Evolutionary conservation across 345 rosid genomes (phyloP).

Genomic region (Rhodamnia argentea): DNA sequence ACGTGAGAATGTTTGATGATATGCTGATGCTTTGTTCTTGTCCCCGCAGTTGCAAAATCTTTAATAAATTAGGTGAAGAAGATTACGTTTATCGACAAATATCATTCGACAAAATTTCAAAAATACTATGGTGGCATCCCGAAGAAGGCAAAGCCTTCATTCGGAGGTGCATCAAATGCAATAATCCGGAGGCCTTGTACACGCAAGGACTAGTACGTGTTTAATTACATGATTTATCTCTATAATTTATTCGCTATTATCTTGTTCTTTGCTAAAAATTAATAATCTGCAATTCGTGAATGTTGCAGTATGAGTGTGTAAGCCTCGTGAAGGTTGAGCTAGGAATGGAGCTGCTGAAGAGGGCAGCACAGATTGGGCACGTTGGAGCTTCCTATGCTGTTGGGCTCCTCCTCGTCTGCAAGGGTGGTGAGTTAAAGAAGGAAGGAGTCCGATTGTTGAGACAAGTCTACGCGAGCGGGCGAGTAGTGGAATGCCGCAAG

Average conservation of each 20-base stretch:
- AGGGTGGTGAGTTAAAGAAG: not conserved
- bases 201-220: not conserved
- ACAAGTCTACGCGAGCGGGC: not conserved
- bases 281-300: not conserved
- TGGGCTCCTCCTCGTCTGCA: fast-evolving
- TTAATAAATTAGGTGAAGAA: not conserved
- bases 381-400: not conserved
- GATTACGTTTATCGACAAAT: not conserved
- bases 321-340: not conserved
- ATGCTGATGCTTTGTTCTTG: not conserved
- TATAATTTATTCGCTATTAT: not conserved
- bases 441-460: fast-evolving
- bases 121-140: not conserved
- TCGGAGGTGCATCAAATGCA: not conserved
- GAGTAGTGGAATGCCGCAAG: not conserved
- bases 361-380: not conserved
- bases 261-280: not conserved
- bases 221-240: not conserved
- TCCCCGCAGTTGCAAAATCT: not conserved
- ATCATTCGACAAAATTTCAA: not conserved
- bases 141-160: not conserved
- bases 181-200: not conserved
- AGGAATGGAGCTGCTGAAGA: not conserved
- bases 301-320: not conserved
- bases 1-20: not conserved